A percentile compares a stretch with the other conserved stretches of the same genome.
Evolutionary conservation across 352 stramenopile genomes (phyloP).

Genomic region (Elongisporangium prolatum): DNA sequence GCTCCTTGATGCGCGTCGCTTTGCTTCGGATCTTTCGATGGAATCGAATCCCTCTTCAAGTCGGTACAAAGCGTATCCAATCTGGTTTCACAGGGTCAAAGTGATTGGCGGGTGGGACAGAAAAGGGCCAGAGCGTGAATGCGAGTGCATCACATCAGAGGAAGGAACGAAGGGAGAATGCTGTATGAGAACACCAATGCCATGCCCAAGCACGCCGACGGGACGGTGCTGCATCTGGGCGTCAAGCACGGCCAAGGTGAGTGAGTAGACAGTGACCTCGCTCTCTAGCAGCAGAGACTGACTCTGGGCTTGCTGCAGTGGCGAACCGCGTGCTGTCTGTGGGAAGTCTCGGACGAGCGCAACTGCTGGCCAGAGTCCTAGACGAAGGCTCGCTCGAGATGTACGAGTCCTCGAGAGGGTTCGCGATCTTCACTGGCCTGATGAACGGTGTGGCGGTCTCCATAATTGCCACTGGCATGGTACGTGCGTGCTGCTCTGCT

Average conservation of each 20-base stretch:
- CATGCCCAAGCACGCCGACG: conserved; percentile 35
- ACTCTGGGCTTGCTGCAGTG: conserved; percentile 11
- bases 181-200: conserved; percentile 42
- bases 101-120: not conserved
- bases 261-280: not conserved
- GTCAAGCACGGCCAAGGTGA: conserved; percentile 33
- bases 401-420: conserved; percentile 40
- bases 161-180: conserved; percentile 5
- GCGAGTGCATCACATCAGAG: not conserved
- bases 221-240: conserved; percentile 36
- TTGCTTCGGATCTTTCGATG: not conserved
- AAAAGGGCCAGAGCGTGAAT: not conserved
- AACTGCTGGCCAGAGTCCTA: conserved; percentile 24
- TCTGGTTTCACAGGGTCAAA: not conserved
- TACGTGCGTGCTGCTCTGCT: too few relatives aligned
- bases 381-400: conserved; percentile 20
- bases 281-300: not conserved
- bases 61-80: not conserved
- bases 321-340: conserved; percentile 47
- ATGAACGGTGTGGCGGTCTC: conserved; percentile 39
- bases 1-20: conserved; percentile 1
- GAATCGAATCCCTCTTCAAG: not conserved
- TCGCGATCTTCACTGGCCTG: conserved; percentile 53
- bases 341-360: conserved; percentile 31
- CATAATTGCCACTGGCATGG: conserved; percentile 64